phyloP scores from a whole-genome alignment of 2,329 filamentous ascomycete genomes.

The Tolypocladium ophioglossoides region DNA sequence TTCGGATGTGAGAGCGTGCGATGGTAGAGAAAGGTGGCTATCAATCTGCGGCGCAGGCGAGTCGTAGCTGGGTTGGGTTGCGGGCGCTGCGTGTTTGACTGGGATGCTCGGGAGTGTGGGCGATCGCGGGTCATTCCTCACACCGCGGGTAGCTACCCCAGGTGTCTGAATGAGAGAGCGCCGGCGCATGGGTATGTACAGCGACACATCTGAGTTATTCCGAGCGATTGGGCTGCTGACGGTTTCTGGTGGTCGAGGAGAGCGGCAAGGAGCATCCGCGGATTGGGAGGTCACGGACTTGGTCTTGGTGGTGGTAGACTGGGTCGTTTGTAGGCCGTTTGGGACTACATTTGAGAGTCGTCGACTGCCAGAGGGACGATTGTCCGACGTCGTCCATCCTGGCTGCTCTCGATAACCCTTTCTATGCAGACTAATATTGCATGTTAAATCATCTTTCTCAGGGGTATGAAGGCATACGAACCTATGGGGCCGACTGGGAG shows the following conservation, averaged over 20 bases:
- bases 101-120: slow-evolving; percentile 22
- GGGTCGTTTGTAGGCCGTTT: background rate
- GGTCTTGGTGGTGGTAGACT: background rate
- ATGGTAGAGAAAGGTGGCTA: slow-evolving; percentile 25
- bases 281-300: background rate
- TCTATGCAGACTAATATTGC: background rate
- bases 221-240: background rate
- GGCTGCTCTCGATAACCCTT: background rate
- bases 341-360: background rate
- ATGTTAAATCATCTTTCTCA: background rate
- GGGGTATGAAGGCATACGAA: background rate
- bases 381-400: background rate
- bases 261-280: background rate
- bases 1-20: slow-evolving; percentile 5
- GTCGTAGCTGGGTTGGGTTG: background rate
- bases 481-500: slow-evolving; percentile 6
- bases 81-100: slow-evolving; percentile 22
- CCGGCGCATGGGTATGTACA: slow-evolving; percentile 36
- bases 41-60: background rate
- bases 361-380: background rate
- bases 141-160: slow-evolving; percentile 35
- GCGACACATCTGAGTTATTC: background rate
- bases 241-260: background rate
- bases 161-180: slow-evolving; percentile 38
- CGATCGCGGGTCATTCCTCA: slow-evolving; percentile 11